A percentile compares a stretch with the other conserved stretches of the same genome.
phyloP scores from a whole-genome alignment of 306 rosid genomes.

The Citrullus mucosospermus region DNA sequence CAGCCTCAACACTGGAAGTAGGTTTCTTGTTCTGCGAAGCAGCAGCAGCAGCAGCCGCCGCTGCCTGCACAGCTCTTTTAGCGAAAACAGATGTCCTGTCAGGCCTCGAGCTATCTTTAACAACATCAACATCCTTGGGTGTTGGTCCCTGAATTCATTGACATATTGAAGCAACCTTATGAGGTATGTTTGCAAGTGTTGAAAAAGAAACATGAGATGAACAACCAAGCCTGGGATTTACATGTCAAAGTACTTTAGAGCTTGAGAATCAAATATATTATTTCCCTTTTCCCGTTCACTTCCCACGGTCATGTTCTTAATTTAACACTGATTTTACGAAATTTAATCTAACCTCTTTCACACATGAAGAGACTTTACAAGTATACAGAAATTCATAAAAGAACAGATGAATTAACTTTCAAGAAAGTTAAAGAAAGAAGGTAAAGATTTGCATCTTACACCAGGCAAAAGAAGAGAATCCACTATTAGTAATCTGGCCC shows the following conservation, averaged over 20 bases:
- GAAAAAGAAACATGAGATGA: not conserved
- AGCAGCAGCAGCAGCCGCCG: constrained; percentile 17
- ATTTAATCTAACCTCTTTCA: not conserved
- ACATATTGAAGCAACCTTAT: constrained; percentile 4
- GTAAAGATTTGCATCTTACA: constrained; percentile 40
- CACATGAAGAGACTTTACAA: not conserved
- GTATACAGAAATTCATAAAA: not conserved
- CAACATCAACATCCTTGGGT: constrained; percentile 41
- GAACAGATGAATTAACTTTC: not conserved
- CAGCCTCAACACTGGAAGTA: constrained; percentile 79
- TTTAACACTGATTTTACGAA: not conserved
- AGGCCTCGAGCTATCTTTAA: constrained; percentile 51
- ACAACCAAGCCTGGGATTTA: not conserved
- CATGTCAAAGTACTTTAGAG: not conserved
- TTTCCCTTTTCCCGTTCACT: not conserved
- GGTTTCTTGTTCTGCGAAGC: constrained; percentile 60
- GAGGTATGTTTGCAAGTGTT: not conserved
- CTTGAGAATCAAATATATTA: not conserved
- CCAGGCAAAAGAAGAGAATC: constrained; percentile 79
- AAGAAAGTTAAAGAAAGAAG: not conserved
- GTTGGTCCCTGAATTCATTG: constrained; percentile 39
- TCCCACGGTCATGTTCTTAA: not conserved
- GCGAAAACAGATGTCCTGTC: constrained; percentile 45
- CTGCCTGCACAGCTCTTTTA: constrained; percentile 36
- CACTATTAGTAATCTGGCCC: constrained; percentile 57